These are phyloP conservation scores for Neopestalotiopsis rosae DNA, from an alignment of 2,329 filamentous ascomycete species.

Conservation along the genomic window DNA sequence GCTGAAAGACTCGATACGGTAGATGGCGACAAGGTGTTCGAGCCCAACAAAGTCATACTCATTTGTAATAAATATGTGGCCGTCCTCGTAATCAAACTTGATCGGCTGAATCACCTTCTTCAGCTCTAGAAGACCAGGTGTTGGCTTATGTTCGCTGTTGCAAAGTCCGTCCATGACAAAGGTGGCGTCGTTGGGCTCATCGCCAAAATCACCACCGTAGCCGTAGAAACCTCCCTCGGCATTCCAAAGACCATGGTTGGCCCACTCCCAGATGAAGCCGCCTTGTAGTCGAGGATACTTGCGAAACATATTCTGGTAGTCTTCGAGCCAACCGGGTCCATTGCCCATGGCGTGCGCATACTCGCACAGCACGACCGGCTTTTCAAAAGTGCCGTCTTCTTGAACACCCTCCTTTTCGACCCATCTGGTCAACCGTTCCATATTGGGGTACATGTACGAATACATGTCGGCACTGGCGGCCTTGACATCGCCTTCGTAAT, in stretches of 20 bases:
- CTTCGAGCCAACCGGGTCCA: conserved; percentile 71
- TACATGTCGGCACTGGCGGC: conserved; percentile 69
- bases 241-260: conserved; percentile 63
- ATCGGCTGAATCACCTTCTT: conserved; percentile 65
- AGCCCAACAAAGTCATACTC: conserved; percentile 55
- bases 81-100: conserved; percentile 41
- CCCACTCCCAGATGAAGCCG: conserved; percentile 72
- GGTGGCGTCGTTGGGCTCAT: conserved; percentile 62
- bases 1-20: conserved; percentile 48
- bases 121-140: conserved; percentile 60
- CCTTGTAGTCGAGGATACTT: conserved; percentile 67
- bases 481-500: conserved; percentile 70
- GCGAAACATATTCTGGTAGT: conserved; percentile 70
- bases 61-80: conserved; percentile 49
- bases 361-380: conserved; percentile 66
- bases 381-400: conserved; percentile 49
- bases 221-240: conserved; percentile 55
- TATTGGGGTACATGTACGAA: conserved; percentile 69
- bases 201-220: conserved; percentile 63
- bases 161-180: conserved; percentile 69
- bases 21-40: conserved; percentile 47
- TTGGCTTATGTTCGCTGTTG: conserved; percentile 58
- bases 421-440: conserved; percentile 56
- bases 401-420: conserved; percentile 47
- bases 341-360: conserved; percentile 75